These are phyloP conservation scores for Aurantiochytrium sp. DNA, from an alignment of 108 stramenopile genomes.

Conservation along the genomic window DNA sequence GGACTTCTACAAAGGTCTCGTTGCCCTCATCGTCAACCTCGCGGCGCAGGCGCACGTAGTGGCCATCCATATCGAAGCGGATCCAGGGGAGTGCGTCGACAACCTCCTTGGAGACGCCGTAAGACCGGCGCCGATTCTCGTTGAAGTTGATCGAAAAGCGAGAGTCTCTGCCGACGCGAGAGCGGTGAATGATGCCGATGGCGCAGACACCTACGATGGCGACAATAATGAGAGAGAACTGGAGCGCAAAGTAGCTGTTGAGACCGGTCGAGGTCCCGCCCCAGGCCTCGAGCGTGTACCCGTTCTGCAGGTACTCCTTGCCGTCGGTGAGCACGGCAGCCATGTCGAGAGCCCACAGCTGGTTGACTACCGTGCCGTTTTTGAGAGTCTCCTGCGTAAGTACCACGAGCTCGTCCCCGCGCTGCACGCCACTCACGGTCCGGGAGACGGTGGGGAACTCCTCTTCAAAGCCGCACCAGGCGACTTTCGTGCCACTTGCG, in stretches of 20 bases:
- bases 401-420: neutral
- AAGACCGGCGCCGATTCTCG: neutral
- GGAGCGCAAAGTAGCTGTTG: neutral
- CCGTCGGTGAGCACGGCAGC: neutral
- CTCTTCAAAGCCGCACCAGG: neutral
- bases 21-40: neutral
- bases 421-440: neutral
- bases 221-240: neutral
- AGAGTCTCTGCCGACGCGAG: neutral
- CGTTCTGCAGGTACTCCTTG: neutral
- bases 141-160: neutral
- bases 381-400: neutral
- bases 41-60: neutral
- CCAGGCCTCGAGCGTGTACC: neutral
- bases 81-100: neutral
- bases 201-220: neutral
- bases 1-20: neutral
- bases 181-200: neutral
- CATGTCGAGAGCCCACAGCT: neutral
- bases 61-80: neutral
- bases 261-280: neutral
- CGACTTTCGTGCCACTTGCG: neutral
- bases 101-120: neutral
- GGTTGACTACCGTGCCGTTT: neutral
- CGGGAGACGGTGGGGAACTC: neutral